phyloP scores from a whole-genome alignment of 2,329 filamentous ascomycete genomes.

The Fusarium irregulare region DNA sequence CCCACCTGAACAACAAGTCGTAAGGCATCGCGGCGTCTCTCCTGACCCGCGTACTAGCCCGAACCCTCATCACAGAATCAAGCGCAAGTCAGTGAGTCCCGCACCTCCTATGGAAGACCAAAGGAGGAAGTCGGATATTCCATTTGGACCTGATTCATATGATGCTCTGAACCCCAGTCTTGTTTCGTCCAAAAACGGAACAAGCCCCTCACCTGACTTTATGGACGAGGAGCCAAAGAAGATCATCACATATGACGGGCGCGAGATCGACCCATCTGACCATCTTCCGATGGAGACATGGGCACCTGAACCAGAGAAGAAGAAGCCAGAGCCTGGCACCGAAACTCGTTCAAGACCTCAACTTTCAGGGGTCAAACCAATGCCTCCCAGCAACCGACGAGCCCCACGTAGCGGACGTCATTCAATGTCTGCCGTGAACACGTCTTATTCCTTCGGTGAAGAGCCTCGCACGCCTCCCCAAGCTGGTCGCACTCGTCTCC shows the following conservation, averaged over 20 bases:
- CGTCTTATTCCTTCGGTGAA: slow-evolving; percentile 48
- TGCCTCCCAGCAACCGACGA: slow-evolving; percentile 63
- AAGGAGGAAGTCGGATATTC: slow-evolving; percentile 69
- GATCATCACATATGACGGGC: slow-evolving; percentile 79
- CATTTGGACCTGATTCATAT: slow-evolving; percentile 82
- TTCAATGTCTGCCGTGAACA: slow-evolving; percentile 55
- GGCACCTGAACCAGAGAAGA: slow-evolving; percentile 78
- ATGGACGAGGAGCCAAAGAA: slow-evolving; percentile 68
- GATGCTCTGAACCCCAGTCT: slow-evolving; percentile 74
- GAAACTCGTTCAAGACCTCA: slow-evolving; percentile 57
- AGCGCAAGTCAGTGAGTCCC: slow-evolving; percentile 80
- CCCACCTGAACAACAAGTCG: slow-evolving; percentile 45
- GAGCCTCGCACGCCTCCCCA: slow-evolving; percentile 50
- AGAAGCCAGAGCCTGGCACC: slow-evolving; percentile 46
- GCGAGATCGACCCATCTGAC: slow-evolving; percentile 83
- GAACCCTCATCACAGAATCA: slow-evolving; percentile 64
- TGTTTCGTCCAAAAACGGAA: slow-evolving; percentile 47
- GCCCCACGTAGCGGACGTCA: slow-evolving; percentile 64
- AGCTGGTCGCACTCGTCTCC: slow-evolving; percentile 68
- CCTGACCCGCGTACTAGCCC: slow-evolving; percentile 55
- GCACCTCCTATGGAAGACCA: slow-evolving; percentile 64
- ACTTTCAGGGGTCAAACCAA: slow-evolving; percentile 64
- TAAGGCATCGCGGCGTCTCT: slow-evolving; percentile 49
- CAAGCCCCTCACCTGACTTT: slow-evolving; percentile 53
- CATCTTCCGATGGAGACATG: slow-evolving; percentile 81